Base-by-base conservation (phyloP, 2,329 filamentous ascomycete species). In the Fusarium coicis region DNA sequence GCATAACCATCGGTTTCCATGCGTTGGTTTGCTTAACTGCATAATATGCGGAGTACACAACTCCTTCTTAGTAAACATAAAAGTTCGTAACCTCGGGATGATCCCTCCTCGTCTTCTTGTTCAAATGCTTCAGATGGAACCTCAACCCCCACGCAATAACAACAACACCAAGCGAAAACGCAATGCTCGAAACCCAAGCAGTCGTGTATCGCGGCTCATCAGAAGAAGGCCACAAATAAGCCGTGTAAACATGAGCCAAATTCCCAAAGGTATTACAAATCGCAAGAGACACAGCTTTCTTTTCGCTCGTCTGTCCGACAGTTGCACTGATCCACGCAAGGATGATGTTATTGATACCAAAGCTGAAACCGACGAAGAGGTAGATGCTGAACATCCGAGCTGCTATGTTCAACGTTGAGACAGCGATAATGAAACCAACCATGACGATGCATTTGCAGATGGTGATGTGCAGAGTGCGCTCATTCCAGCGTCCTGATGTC, bases 241-340 rank as follows among this genome's bases (percentile, higher is more conserved):
- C 68, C 7, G 72, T 74, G 3, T 74, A 74, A 0, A 74, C 72
- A 7, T 73, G 73, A 0, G 72, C 63, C 23, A 74, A 5, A 4
- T 74, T 74, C 0, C 72, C 72, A 42, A 74, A 72, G 0, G 72
- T 69, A 1, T 74, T 74, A 16, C 72, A 74, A 16, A 74, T 74
- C 0, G 72, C 72, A 6, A 74, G 34, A 2, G 72, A 63, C n/a
- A 74, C 72, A 0, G 72, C 50, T 64, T 84, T 86, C 76, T 86
- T 86, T 75, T 87, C 85, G 21, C 84, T 81, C 0, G 84, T 85
- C 68, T 86, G 85, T 1, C 83, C 84, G 77, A 15, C 80, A 73
- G 14, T 78, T 74, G 10, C 79, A 73, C 9, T 80, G 77, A 74
- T 69, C 85, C 85, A 87, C 3, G 84, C 83, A 1, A 86, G 77